A percentile compares a stretch with the other conserved stretches of the same genome.
These are phyloP conservation scores for Coffea canephora DNA, from an alignment of 257 asterid genomes.

Conservation along the genomic window DNA sequence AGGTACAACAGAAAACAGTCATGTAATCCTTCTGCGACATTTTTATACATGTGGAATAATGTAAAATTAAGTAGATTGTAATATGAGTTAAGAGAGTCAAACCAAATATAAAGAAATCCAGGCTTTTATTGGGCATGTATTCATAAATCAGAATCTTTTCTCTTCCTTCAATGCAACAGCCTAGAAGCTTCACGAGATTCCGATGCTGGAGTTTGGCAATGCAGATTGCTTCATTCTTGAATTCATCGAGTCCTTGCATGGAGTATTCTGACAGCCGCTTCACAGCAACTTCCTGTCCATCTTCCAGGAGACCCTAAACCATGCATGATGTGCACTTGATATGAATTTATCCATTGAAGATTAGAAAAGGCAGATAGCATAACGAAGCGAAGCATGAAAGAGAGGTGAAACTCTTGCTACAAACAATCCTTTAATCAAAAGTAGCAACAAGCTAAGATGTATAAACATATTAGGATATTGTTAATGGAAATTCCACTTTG, in stretches of 20 bases:
- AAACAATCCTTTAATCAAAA: neutral
- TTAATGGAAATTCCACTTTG: too few species aligned
- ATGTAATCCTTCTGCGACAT: neutral
- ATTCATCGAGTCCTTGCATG: slow-evolving; percentile 34
- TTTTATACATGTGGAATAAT: neutral
- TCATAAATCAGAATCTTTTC: slow-evolving; percentile 39
- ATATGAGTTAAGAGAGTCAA: slow-evolving; percentile 3
- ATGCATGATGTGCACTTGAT: neutral
- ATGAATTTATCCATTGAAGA: neutral
- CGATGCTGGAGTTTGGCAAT: slow-evolving; percentile 43
- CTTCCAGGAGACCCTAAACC: slow-evolving; percentile 33
- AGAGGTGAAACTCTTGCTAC: neutral
- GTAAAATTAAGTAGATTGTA: neutral
- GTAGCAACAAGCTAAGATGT: neutral
- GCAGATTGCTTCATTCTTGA: slow-evolving; percentile 38
- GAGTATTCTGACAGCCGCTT: slow-evolving; percentile 34
- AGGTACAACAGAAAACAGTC: neutral
- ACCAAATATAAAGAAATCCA: slow-evolving; percentile 34
- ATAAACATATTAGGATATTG: neutral
- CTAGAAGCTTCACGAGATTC: slow-evolving; percentile 39
- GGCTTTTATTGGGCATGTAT: slow-evolving; percentile 35
- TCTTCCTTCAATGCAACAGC: slow-evolving; percentile 34
- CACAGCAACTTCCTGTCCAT: slow-evolving; percentile 38
- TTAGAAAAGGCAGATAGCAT: neutral
- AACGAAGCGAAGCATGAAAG: neutral